Evolutionary conservation across 441 rosid species (phyloP).

Genomic region (Aquilaria agallochum): DNA sequence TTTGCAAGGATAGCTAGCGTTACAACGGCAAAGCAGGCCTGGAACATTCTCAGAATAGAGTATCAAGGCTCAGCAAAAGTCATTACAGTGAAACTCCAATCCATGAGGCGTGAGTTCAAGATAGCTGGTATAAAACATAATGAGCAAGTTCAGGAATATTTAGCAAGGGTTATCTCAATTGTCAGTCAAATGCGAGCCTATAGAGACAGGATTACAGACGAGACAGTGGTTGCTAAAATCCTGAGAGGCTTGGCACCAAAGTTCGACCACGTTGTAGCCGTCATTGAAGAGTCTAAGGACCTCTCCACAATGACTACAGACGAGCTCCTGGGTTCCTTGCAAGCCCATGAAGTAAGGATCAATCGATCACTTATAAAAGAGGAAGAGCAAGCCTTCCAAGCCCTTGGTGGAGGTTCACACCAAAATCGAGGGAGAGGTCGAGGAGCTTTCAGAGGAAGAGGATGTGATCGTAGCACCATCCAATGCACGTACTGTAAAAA

Average conservation of each 20-base stretch:
- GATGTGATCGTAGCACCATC: no score
- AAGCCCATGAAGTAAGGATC: not conserved
- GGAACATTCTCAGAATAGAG: not conserved
- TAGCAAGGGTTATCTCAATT: not conserved
- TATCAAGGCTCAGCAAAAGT: not conserved
- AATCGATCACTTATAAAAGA: not conserved
- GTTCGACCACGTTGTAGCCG: constrained; percentile 6
- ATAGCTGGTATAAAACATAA: not conserved
- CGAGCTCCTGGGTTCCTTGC: not conserved
- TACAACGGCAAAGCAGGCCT: not conserved
- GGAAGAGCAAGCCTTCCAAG: not conserved
- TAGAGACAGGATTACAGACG: not conserved
- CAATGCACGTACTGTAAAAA: no score
- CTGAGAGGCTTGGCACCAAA: not conserved
- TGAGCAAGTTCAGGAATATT: not conserved
- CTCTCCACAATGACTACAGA: not conserved
- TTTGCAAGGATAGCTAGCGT: no score
- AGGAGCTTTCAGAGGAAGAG: no score
- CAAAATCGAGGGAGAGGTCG: not conserved
- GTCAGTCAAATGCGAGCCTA: constrained; percentile 2
- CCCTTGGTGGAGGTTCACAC: no score
- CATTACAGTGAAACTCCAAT: not conserved
- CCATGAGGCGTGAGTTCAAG: not conserved
- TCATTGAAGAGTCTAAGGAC: constrained; percentile 5
- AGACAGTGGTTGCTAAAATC: not conserved